A percentile compares a stretch with the other conserved stretches of the same genome.
These are phyloP conservation scores for sunflower (Helianthus annuus) DNA, from an alignment of 129 eudicot genomes.

Conservation along the genomic window DNA sequence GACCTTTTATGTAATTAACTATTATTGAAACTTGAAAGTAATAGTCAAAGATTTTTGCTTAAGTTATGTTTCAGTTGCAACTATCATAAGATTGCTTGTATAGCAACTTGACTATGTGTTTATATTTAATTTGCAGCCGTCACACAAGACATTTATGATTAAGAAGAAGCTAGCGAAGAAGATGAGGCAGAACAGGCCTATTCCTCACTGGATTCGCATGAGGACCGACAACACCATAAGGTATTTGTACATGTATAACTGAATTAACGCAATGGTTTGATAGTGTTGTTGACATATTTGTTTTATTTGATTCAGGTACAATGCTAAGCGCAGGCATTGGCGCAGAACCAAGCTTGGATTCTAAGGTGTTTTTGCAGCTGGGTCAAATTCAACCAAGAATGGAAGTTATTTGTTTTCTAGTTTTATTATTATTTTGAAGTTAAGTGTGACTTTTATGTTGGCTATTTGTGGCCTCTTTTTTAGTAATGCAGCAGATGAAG, in stretches of 20 bases:
- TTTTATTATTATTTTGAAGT: constrained; percentile 11
- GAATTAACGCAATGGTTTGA: background rate
- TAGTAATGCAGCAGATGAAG: constrained; percentile 4
- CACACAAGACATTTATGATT: constrained; percentile 85
- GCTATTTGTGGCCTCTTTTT: background rate
- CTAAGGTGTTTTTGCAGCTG: constrained; percentile 39
- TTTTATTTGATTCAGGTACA: constrained; percentile 49
- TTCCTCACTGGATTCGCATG: constrained; percentile 94
- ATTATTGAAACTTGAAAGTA: background rate
- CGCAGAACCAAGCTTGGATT: constrained; percentile 94
- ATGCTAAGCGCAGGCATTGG: constrained; percentile 97
- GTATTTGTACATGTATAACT: constrained; percentile 20
- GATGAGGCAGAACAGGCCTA: constrained; percentile 93
- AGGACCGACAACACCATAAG: constrained; percentile 88
- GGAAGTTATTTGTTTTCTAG: background rate
- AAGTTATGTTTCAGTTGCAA: background rate
- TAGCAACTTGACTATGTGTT: background rate
- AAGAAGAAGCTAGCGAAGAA: constrained; percentile 93
- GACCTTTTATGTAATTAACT: too few species aligned
- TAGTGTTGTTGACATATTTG: background rate
- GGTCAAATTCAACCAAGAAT: constrained; percentile 5
- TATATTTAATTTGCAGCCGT: constrained; percentile 52
- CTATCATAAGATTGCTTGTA: background rate
- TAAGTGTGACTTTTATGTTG: constrained; percentile 4
- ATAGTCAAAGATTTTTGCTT: background rate